A percentile compares a stretch with the other conserved stretches of the same genome.
phyloP scores from a whole-genome alignment of 2,329 filamentous ascomycete species.

The Penicillium sp. region DNA sequence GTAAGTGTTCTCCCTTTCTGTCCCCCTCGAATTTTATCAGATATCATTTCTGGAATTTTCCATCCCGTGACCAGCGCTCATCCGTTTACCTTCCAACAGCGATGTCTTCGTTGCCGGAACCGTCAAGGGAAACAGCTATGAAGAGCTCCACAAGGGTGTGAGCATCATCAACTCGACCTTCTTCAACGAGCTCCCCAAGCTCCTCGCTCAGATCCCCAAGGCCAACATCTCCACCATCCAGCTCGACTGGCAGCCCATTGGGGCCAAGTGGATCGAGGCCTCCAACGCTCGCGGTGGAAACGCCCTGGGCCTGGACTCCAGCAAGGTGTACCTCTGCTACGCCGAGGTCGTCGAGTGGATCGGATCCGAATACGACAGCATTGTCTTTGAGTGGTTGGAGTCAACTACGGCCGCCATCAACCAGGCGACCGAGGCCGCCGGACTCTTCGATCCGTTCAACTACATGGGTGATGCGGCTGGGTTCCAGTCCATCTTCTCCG shows the following conservation, averaged over 20 bases:
- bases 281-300: conserved; percentile 22
- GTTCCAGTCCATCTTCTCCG: conserved; percentile 32
- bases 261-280: conserved; percentile 32
- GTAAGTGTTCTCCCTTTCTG: conserved; percentile 9
- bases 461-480: conserved; percentile 32
- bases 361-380: conserved; percentile 20
- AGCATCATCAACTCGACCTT: conserved; percentile 38
- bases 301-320: conserved; percentile 22
- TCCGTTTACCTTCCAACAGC: conserved; percentile 4
- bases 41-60: background rate
- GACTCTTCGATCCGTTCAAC: conserved; percentile 27
- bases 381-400: conserved; percentile 30
- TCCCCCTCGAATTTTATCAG: too few species aligned
- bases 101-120: conserved; percentile 35
- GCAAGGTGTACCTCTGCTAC: conserved; percentile 37
- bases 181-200: conserved; percentile 35
- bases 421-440: conserved; percentile 21
- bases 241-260: conserved; percentile 34
- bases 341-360: conserved; percentile 35
- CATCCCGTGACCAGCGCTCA: background rate
- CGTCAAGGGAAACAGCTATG: conserved; percentile 23
- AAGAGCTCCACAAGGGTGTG: conserved; percentile 33
- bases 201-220: conserved; percentile 29
- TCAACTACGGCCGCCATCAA: conserved; percentile 28
- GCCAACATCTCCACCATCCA: conserved; percentile 39